Base-by-base conservation (phyloP, 2,329 filamentous ascomycete genomes). In the Chaetomium globosum region DNA sequence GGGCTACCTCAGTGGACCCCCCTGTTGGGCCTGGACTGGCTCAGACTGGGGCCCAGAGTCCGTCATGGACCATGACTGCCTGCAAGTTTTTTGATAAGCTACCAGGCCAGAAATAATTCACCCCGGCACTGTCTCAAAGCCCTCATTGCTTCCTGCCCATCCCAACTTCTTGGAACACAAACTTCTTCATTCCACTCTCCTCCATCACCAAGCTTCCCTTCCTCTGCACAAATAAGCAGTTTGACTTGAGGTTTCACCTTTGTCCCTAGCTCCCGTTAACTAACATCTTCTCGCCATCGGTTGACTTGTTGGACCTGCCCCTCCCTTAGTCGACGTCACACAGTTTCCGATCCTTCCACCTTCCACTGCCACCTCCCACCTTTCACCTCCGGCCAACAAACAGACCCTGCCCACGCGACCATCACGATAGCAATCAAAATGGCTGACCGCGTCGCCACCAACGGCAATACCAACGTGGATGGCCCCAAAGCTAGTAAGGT, bases 401-500 rank as follows among this genome's bases (percentile, higher is more conserved):
- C n/a, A 21, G 26, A 54, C 53, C 60, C 30, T 61, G 51, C 63
- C 59, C 59, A 48, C 59, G 65, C 53, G 56, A 63, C n/a, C 60
- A 61, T 57, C 65, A 52, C 54, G 43, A 69, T 58, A 63, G 56
- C 53, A 49, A 60, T 70, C 19, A 72, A 71, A 71, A 82, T 82
- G 80, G 77, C 80, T 67, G 78, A 80, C 72, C 74, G 77, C 71
- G 75, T 77, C 70, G 71, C 74, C 73, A 74, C 76, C 76, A 84
- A 83, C 76, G 82, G 81, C 74, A 77, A 72, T 71, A 78, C 80
- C 71, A 75, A 78, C 70, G 67, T 80, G 68, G 77, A 83, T 70
- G 74, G 76, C 70, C 77, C 83, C 73, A 84, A 83, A 76, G 78
- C 75, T 73, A 85, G 83, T 86, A 79, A 78, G 83, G 83, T 78